Percentiles rank a stretch among this genome's conserved stretches.
These are phyloP conservation scores for Phytophthora pinifolia DNA, from an alignment of 352 stramenopile species.

Conservation along the genomic window DNA sequence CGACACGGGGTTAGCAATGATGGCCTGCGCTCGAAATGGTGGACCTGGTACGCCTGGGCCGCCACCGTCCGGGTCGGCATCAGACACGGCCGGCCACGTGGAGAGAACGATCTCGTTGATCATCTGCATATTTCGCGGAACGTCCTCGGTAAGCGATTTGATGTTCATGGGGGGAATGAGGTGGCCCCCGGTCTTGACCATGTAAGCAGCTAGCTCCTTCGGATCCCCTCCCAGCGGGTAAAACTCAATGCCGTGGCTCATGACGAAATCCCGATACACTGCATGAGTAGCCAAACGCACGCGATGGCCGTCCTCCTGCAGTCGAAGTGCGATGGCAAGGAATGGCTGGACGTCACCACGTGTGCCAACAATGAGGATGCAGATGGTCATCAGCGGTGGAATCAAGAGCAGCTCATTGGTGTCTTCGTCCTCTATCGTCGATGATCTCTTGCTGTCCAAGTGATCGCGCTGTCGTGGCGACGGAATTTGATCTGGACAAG, in stretches of 20 bases:
- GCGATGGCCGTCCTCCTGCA: slow-evolving; percentile 80
- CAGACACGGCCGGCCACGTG: slow-evolving; percentile 82
- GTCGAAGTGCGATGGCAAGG: slow-evolving; percentile 64
- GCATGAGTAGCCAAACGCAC: slow-evolving; percentile 90
- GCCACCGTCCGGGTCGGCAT: slow-evolving; percentile 57
- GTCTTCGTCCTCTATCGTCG: neutral
- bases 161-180: slow-evolving; percentile 50
- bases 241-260: slow-evolving; percentile 60
- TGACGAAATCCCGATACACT: slow-evolving; percentile 80
- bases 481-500: slow-evolving; percentile 6
- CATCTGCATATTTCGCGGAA: slow-evolving; percentile 83
- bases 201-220: slow-evolving; percentile 29
- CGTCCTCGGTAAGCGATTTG: slow-evolving; percentile 38
- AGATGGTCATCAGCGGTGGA: slow-evolving; percentile 42
- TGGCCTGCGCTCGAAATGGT: slow-evolving; percentile 83
- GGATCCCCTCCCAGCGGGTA: slow-evolving; percentile 66
- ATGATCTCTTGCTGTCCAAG: neutral
- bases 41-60: slow-evolving; percentile 18
- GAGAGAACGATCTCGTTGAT: slow-evolving; percentile 80
- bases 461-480: slow-evolving; percentile 1
- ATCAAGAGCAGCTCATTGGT: slow-evolving; percentile 17
- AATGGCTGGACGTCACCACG: slow-evolving; percentile 74
- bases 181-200: slow-evolving; percentile 65
- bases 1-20: slow-evolving; percentile 92
- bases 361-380: slow-evolving; percentile 82